A percentile compares a stretch with the other conserved stretches of the same genome.
These are phyloP conservation scores for Trifolium dubium DNA, from an alignment of 306 rosid species.

Conservation along the genomic window DNA sequence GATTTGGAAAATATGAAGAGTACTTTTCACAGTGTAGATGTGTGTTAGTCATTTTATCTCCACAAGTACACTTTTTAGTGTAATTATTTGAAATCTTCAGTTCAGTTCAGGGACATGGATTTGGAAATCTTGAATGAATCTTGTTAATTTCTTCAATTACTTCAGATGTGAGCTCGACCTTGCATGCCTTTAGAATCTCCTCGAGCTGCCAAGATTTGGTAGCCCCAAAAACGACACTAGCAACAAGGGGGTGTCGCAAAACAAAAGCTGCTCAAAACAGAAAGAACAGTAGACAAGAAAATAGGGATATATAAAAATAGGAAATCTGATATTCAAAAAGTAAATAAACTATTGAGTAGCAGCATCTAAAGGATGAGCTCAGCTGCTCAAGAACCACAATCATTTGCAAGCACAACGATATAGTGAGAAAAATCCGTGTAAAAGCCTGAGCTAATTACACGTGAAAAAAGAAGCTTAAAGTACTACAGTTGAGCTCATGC, in stretches of 20 bases:
- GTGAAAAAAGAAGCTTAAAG: slow-evolving; percentile 6
- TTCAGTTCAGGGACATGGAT: slow-evolving; percentile 85
- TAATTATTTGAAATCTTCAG: slow-evolving; percentile 38
- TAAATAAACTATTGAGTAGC: slow-evolving; percentile 7
- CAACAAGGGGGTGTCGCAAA: slow-evolving; percentile 86
- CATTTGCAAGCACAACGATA: slow-evolving; percentile 16
- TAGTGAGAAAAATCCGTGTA: background rate
- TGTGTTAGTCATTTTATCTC: background rate
- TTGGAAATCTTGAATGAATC: slow-evolving; percentile 73
- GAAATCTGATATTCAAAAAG: slow-evolving; percentile 1
- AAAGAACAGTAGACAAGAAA: background rate
- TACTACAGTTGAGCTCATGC: background rate
- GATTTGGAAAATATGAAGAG: background rate
- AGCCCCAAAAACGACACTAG: slow-evolving; percentile 81
- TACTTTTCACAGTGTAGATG: background rate
- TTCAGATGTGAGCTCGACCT: slow-evolving; percentile 64
- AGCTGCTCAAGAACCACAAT: background rate
- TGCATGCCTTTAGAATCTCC: slow-evolving; percentile 65
- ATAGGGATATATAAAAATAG: slow-evolving; percentile 9
- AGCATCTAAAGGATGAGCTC: background rate
- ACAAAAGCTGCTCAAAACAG: slow-evolving; percentile 75
- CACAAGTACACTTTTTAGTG: background rate
- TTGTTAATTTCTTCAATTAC: slow-evolving; percentile 63
- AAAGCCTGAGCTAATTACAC: background rate
- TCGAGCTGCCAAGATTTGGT: slow-evolving; percentile 80